These are phyloP conservation scores for Fusarium camptoceras DNA, from an alignment of 2,329 filamentous ascomycete genomes.

Conservation along the genomic window DNA sequence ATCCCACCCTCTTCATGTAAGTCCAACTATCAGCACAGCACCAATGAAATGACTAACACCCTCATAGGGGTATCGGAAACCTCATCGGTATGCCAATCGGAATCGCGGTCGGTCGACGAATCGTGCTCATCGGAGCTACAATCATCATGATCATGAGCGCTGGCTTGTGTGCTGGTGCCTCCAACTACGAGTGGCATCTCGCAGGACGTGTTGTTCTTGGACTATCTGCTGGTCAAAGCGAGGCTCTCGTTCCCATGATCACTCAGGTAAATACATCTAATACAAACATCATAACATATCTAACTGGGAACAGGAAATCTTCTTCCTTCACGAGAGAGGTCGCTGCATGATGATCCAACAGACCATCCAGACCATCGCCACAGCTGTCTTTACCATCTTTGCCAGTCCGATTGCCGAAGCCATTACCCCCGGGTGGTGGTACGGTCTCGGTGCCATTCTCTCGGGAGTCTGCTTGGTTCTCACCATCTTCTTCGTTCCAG, in stretches of 20 bases:
- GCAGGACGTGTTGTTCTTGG: slow-evolving; percentile 31
- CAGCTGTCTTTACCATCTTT: slow-evolving; percentile 23
- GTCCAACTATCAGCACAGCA: not conserved
- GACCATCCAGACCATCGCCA: slow-evolving; percentile 36
- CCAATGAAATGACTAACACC: not conserved
- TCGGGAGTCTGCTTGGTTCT: slow-evolving; percentile 4
- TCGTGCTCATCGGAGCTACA: slow-evolving; percentile 38
- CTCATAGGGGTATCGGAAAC: slow-evolving; percentile 34
- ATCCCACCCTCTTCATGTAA: slow-evolving; percentile 22
- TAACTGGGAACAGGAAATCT: slow-evolving; percentile 31
- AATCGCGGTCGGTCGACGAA: slow-evolving; percentile 38
- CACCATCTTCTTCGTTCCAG: slow-evolving; percentile 21
- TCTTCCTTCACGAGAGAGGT: slow-evolving; percentile 38
- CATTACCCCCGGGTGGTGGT: slow-evolving; percentile 21
- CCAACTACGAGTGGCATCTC: slow-evolving; percentile 42
- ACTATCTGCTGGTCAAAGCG: slow-evolving; percentile 37
- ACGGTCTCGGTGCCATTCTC: slow-evolving; percentile 15
- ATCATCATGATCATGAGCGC: slow-evolving; percentile 38
- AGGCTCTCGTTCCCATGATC: slow-evolving; percentile 28
- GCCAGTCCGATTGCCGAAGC: slow-evolving; percentile 16
- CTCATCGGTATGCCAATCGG: slow-evolving; percentile 41
- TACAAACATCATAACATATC: fast-evolving
- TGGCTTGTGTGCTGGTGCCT: slow-evolving; percentile 30
- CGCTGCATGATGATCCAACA: slow-evolving; percentile 41
- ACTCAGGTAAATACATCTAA: not conserved